Percentiles rank a stretch among this genome's conserved stretches.
Evolutionary conservation across 177 flowering plant genomes (phyloP).

Genomic region (Telopea speciosissima): DNA sequence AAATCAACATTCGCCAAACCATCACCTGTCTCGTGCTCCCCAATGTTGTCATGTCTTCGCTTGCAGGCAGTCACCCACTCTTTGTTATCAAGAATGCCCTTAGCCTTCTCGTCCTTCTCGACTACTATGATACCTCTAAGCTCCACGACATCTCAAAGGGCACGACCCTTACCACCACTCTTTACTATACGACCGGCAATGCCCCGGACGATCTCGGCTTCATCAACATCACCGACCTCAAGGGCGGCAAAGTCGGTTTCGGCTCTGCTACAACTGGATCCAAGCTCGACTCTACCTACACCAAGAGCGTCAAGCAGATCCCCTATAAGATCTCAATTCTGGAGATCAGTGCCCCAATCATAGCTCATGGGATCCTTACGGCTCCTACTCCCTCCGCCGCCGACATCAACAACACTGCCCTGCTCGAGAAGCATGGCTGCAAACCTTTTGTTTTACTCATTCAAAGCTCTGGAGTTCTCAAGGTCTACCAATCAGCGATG

Average conservation of each 20-base stretch:
- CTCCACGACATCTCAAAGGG: constrained; percentile 83
- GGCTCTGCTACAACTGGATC: too few relatives aligned
- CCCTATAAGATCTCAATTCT: constrained; percentile 74
- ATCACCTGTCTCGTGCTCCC: constrained; percentile 65
- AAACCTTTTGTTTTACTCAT: constrained; percentile 64
- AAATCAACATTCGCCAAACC: constrained; percentile 79
- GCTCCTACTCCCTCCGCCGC: constrained; percentile 58
- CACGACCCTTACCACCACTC: constrained; percentile 68
- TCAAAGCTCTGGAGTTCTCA: constrained; percentile 53
- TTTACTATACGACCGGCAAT: constrained; percentile 89
- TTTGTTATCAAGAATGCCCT: constrained; percentile 62
- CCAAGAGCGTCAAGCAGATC: too few relatives aligned
- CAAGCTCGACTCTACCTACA: too few relatives aligned
- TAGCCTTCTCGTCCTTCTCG: constrained; percentile 64
- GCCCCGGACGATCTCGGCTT: too few relatives aligned
- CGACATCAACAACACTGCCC: constrained; percentile 54
- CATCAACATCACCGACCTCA: too few relatives aligned
- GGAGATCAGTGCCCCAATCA: constrained; percentile 60
- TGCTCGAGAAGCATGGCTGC: constrained; percentile 79
- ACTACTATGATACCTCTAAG: constrained; percentile 70
- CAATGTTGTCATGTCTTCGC: constrained; percentile 57
- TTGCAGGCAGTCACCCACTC: constrained; percentile 54
- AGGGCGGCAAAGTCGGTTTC: too few relatives aligned
- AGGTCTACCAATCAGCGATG: constrained; percentile 42
- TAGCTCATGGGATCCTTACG: constrained; percentile 55